These are phyloP conservation scores for Magnaporthales sp. DNA, from an alignment of 2,329 filamentous ascomycete species.

Conservation along the genomic window DNA sequence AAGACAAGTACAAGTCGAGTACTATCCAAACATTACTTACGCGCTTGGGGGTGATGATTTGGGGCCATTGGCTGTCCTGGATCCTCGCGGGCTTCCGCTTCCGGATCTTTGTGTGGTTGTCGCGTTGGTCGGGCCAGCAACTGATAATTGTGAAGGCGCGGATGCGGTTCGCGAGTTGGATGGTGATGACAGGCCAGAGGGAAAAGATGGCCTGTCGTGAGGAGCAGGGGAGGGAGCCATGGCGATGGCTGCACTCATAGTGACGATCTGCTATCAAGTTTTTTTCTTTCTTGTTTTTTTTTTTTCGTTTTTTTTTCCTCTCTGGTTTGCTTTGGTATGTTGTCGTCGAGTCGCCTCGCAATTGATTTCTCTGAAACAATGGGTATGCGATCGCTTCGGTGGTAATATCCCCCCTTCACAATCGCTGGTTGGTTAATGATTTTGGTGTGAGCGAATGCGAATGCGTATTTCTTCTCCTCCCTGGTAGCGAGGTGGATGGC, in stretches of 20 bases:
- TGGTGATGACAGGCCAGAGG: conserved; percentile 27
- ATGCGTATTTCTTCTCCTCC: not conserved
- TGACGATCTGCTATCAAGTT: conserved; percentile 18
- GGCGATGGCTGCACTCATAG: conserved; percentile 59
- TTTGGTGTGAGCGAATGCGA: not conserved
- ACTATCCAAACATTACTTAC: conserved; percentile 36
- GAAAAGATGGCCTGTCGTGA: conserved; percentile 51
- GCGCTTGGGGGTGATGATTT: conserved; percentile 51
- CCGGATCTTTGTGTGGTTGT: conserved; percentile 33
- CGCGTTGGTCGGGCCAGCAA: conserved; percentile 32
- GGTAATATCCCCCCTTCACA: not conserved
- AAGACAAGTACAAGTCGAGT: conserved; percentile 11
- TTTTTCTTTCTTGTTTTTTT: not conserved
- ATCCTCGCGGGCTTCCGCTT: conserved; percentile 44
- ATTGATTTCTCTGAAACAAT: not conserved
- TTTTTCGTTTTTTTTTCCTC: too few species aligned
- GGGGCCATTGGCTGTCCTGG: conserved; percentile 24
- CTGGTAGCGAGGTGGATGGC: not conserved
- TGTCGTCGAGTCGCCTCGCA: not conserved
- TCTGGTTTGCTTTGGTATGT: not conserved
- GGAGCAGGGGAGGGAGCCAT: conserved; percentile 62
- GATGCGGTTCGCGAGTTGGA: conserved; percentile 29
- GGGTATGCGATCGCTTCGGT: not conserved
- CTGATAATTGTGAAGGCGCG: conserved; percentile 23
- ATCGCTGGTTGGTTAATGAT: not conserved